Percentiles rank a stretch among this genome's conserved stretches.
Conservation (phyloP, 306 rosid genomes). For the Rosa rugosa region DNA sequence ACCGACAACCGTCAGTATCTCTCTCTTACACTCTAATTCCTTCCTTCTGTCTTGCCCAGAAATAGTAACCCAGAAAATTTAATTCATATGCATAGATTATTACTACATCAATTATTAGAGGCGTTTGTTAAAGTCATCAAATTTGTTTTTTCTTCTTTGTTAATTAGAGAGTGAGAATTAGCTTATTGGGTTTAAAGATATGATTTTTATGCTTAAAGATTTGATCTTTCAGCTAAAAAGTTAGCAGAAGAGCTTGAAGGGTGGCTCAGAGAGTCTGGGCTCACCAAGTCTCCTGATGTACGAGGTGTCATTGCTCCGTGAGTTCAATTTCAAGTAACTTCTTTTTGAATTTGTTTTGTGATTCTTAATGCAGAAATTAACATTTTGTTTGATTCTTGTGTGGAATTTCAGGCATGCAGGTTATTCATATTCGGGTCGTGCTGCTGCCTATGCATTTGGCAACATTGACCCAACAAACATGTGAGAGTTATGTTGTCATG, state of each 20-base stretch:
- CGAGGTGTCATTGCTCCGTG: conserved; percentile 96
- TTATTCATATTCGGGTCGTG: conserved; percentile 91
- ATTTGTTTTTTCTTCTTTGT: neutral
- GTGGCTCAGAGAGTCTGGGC: conserved; percentile 65
- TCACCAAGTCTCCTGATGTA: conserved; percentile 67
- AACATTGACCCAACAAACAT: conserved; percentile 90
- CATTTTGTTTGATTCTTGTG: neutral
- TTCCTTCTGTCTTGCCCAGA: neutral
- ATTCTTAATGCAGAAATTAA: neutral
- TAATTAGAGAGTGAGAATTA: neutral
- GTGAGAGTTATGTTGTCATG: conserved; percentile 47
- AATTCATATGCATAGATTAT: neutral
- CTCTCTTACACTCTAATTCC: conserved; percentile 2
- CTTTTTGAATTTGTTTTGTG: neutral
- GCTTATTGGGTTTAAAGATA: neutral
- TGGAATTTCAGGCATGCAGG: conserved; percentile 87
- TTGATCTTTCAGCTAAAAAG: conserved; percentile 47
- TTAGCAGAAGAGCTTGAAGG: conserved; percentile 73
- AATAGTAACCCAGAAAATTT: neutral
- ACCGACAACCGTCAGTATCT: conserved; percentile 69
- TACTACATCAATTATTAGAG: neutral
- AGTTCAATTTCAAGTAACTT: conserved; percentile 25
- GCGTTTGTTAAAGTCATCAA: neutral
- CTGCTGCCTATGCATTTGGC: conserved; percentile 96
- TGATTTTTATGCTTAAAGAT: conserved; percentile 7